Evolutionary conservation across 495 filamentous ascomycete genomes (phyloP).

Genomic region (Lasiosphaeriaceae sp.): DNA sequence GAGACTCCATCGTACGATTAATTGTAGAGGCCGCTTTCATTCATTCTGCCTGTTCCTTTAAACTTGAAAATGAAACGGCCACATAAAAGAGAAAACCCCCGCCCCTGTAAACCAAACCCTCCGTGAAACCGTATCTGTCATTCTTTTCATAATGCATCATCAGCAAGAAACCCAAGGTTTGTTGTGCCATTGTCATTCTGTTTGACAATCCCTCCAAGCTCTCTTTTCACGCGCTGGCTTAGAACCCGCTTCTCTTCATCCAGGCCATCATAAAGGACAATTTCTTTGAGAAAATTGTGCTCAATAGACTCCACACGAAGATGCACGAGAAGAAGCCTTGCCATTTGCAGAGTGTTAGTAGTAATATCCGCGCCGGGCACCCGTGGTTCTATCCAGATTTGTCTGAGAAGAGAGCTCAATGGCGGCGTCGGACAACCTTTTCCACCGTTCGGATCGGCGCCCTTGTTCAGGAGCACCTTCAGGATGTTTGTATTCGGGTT

Average conservation of each 20-base stretch:
- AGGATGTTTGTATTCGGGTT: conserved; percentile 19
- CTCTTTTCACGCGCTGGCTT: background rate
- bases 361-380: background rate
- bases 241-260: background rate
- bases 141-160: background rate
- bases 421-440: conserved; percentile 8
- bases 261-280: background rate
- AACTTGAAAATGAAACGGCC: too few species aligned
- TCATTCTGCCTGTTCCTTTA: too few species aligned
- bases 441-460: conserved; percentile 14
- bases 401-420: conserved; percentile 9
- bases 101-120: too few species aligned
- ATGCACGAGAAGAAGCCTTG: background rate
- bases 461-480: conserved; percentile 14
- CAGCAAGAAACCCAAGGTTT: background rate
- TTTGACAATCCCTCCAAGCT: background rate
- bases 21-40: too few species aligned
- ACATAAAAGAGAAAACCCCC: too few species aligned
- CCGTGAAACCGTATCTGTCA: background rate
- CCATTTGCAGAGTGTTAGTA: background rate
- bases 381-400: conserved; percentile 15
- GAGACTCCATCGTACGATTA: too few species aligned
- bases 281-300: background rate
- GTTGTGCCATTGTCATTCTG: background rate
- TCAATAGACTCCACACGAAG: background rate